Evolutionary conservation across 2,329 filamentous ascomycete genomes (phyloP).

Genomic region (Diaporthe velutina): DNA sequence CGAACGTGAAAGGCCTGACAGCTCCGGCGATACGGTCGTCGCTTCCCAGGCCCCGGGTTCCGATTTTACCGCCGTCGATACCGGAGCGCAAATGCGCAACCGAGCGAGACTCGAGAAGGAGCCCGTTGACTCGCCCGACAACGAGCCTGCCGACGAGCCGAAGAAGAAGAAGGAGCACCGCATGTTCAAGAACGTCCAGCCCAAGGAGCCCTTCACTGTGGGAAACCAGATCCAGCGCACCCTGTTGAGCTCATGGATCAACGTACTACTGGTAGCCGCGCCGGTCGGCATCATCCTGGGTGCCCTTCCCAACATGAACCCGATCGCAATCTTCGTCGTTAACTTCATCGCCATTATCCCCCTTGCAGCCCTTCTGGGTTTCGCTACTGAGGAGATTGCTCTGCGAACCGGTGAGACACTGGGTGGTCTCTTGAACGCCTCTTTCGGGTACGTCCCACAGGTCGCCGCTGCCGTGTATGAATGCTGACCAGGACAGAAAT

Average conservation of each 20-base stretch:
- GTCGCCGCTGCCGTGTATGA: not conserved
- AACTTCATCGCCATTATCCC: slow-evolving; percentile 96
- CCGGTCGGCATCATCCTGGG: slow-evolving; percentile 84
- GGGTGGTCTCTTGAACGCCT: slow-evolving; percentile 89
- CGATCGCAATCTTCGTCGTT: slow-evolving; percentile 81
- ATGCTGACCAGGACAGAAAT: slow-evolving; percentile 64
- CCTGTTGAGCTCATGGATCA: slow-evolving; percentile 87
- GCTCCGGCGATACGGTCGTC: slow-evolving; percentile 42
- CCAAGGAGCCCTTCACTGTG: slow-evolving; percentile 69
- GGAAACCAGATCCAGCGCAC: slow-evolving; percentile 79
- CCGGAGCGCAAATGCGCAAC: slow-evolving; percentile 38
- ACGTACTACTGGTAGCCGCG: slow-evolving; percentile 82
- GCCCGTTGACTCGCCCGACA: slow-evolving; percentile 40
- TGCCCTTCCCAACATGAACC: slow-evolving; percentile 68
- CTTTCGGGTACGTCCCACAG: slow-evolving; percentile 76
- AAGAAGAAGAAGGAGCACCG: slow-evolving; percentile 55
- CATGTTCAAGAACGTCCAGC: slow-evolving; percentile 61
- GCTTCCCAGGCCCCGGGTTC: slow-evolving; percentile 25
- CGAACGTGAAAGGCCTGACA: slow-evolving; percentile 35
- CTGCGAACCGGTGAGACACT: slow-evolving; percentile 85
- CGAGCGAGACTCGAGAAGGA: slow-evolving; percentile 41
- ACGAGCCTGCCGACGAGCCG: slow-evolving; percentile 47
- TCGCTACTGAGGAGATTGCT: slow-evolving; percentile 91
- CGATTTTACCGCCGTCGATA: slow-evolving; percentile 2
- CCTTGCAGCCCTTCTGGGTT: slow-evolving; percentile 86